Percentiles rank a stretch among this genome's conserved stretches.
Evolutionary conservation across 1,139 yeast genomes (phyloP).

Genomic region (Sugiyamaella xylanicola): DNA sequence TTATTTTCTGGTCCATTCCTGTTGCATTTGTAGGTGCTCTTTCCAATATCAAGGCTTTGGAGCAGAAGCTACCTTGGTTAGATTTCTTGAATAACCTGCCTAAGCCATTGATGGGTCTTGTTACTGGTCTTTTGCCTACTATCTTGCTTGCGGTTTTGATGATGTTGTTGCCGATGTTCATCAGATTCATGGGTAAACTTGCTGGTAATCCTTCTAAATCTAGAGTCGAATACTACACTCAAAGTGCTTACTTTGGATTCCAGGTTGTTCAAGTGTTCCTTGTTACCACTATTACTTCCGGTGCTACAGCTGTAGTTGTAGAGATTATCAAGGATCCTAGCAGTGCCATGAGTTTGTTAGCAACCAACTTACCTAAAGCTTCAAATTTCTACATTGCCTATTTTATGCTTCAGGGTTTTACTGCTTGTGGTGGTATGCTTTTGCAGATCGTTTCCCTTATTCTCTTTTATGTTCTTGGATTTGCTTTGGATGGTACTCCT

Average conservation of each 20-base stretch:
- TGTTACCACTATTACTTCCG: slow-evolving; percentile 77
- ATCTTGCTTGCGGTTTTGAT: slow-evolving; percentile 78
- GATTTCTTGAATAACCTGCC: slow-evolving; percentile 74
- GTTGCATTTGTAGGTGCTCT: slow-evolving; percentile 94
- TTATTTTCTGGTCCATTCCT: slow-evolving; percentile 91
- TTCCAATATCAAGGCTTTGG: slow-evolving; percentile 74
- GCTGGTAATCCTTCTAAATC: slow-evolving; percentile 74
- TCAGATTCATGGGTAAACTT: slow-evolving; percentile 69
- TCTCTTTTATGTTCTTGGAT: slow-evolving; percentile 69
- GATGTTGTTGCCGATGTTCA: slow-evolving; percentile 80
- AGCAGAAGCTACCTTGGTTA: slow-evolving; percentile 61
- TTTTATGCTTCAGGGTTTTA: slow-evolving; percentile 75
- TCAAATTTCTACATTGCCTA: slow-evolving; percentile 70
- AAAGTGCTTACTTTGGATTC: slow-evolving; percentile 84
- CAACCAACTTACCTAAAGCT: slow-evolving; percentile 79
- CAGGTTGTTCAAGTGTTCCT: slow-evolving; percentile 84
- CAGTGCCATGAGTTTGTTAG: slow-evolving; percentile 66
- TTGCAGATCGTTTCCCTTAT: slow-evolving; percentile 76
- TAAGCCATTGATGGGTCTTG: slow-evolving; percentile 64
- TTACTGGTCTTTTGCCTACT: slow-evolving; percentile 86
- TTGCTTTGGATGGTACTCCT: slow-evolving; percentile 74
- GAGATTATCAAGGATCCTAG: slow-evolving; percentile 65
- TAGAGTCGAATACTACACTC: slow-evolving; percentile 77
- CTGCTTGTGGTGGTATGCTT: slow-evolving; percentile 76
- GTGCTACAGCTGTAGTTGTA: slow-evolving; percentile 77